Base-by-base conservation (phyloP, 2,329 filamentous ascomycete species). In the Aspergillus niger region DNA sequence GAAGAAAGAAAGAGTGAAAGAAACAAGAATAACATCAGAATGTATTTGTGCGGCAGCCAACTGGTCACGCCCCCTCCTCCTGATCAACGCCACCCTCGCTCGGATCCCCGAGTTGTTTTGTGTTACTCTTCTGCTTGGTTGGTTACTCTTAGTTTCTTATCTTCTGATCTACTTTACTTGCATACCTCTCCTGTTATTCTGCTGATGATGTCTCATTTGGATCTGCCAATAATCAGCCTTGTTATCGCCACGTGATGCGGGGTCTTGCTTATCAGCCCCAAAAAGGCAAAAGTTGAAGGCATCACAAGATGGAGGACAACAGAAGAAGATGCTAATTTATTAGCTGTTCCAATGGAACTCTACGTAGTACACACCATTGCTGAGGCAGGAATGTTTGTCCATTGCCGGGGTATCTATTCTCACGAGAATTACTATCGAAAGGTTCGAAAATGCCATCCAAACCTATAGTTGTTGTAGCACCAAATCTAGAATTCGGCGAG, bases 401-500 rank as follows among this genome's bases (percentile, higher is more conserved):
- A 47, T 43, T 28, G 41, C 15, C 41, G 52, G 58, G 60, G 60
- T 62, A 62, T 62, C 60, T 59, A 54, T 44, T 48, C 41, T 44
- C 38, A 30, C 26, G 17, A 44, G 26, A 39, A 24, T 20, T 38
- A 39, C 49, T 57, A 54, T 56, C 51, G 48, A 39, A 44, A 54
- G 49, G 60, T 60, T 61, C 62, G 65, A 56, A 63, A 50, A 58
- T 26, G 8, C 8, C 24, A 36, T 24, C 39, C 49, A 57, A 15
- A 53, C 38, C 36, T 57, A 69, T 39, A 55, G 43, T 41, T 57
- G 62, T 41, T 65, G 63, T 53, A 67, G 56, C 52, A 72, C 69
- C 63, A 73, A 57, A 54, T 72, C 71, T 36, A 80, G 66, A 60
- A 80, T 75, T 26, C 74, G 73, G 59, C 63, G 71, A 38, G 76